Evolutionary conservation across 2,329 filamentous ascomycete species (phyloP), one percentile per base, ranked within the genome.

Genomic region (Paecilomyces formosus): DNA sequence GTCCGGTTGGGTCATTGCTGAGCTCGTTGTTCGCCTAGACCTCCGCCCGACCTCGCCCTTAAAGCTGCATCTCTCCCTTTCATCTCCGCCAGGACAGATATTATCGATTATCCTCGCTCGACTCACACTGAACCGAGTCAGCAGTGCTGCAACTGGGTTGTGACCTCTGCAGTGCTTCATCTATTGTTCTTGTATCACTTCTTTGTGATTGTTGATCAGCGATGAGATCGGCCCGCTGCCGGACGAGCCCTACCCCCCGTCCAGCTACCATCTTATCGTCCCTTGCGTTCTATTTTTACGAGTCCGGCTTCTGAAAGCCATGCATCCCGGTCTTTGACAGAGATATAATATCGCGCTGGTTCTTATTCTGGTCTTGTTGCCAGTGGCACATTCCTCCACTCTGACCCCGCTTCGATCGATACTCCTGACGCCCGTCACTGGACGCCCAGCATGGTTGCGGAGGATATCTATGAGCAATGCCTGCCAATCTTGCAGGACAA

Each of bases 381-480:
- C 39, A 18, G 39, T 9, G 13, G 18, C 15, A 45, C 39, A 45
- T 45, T 21, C n/a, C 39, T n/a, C 39, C 39, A 9, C 18, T 45
- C 39, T 45, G 39, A 28, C 50, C 50, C 50, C 50, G 50, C 50
- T 24, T 52, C 26, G 21, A 52, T 52, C 26, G 21, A 52, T 52
- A 24, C 26, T 28, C 26, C 50, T 52, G 15, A 24, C 50, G 50
- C 26, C 11, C 24, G n/a, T 53, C 39, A n/a, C 31, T 26, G 33
- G 18, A n/a, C 57, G 21, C 35, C 21, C 54, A 61, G 33, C 52
- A 96, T 96, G 92, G 87, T 95, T 63, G 90, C 92, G 67, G 92
- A 96, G 81, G 86, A 91, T 68, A 86, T 92, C 58, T 96, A 93
- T 81, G 90, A 96, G 67, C 83, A 92, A 69, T 95, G 90, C 74